phyloP scores from a whole-genome alignment of 352 stramenopile species.

The Phytophthora tubulina region DNA sequence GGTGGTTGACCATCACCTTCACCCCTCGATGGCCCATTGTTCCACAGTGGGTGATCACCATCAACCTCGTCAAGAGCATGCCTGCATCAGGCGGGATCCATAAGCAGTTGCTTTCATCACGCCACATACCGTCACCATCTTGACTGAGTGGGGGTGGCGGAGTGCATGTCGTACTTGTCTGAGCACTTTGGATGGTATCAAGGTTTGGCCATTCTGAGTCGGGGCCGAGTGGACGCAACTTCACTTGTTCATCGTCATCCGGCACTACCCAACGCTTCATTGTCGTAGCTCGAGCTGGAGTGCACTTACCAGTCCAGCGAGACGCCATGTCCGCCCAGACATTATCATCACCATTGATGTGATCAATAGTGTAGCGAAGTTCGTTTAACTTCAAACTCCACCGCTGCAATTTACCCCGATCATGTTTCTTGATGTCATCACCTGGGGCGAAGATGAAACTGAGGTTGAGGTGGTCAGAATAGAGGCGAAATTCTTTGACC shows the following conservation, averaged over 20 bases:
- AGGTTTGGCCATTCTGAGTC: slow-evolving; percentile 6
- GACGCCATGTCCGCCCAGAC: slow-evolving; percentile 15
- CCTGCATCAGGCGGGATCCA: slow-evolving; percentile 6
- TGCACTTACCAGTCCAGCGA: background rate
- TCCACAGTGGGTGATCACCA: slow-evolving; percentile 25
- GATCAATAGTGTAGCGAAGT: slow-evolving; percentile 13
- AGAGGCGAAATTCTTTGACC: background rate
- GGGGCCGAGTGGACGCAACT: slow-evolving; percentile 7
- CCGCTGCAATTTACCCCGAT: background rate
- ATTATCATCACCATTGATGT: background rate
- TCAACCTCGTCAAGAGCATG: slow-evolving; percentile 5
- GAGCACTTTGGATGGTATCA: background rate
- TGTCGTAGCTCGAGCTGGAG: background rate
- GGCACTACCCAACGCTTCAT: slow-evolving; percentile 1
- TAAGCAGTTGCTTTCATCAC: background rate
- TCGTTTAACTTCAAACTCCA: slow-evolving; percentile 20
- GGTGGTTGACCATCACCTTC: slow-evolving; percentile 15
- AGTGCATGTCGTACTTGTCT: background rate
- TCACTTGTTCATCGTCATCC: background rate
- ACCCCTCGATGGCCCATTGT: background rate
- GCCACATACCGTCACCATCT: background rate
- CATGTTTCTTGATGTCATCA: background rate
- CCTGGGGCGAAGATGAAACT: background rate
- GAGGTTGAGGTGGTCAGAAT: background rate
- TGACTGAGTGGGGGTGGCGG: background rate